phyloP scores from a whole-genome alignment of 176 grass and related monocot species.

The Saccharum officinarum region DNA sequence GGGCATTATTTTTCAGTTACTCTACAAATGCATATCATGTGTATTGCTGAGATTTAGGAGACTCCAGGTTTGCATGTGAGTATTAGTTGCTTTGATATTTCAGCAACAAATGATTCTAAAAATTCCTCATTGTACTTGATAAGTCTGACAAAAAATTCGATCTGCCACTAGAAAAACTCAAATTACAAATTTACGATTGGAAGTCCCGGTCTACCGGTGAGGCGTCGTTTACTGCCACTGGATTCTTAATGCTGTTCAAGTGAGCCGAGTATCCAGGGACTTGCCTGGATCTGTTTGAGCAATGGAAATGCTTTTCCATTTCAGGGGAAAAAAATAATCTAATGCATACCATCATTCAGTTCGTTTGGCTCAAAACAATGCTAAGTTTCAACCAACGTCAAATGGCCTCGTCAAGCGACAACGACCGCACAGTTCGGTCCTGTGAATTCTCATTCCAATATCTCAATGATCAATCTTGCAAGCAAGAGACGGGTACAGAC shows the following conservation, averaged over 20 bases:
- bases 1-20: background rate
- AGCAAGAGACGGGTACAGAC: background rate
- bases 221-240: too few relatives aligned
- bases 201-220: too few relatives aligned
- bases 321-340: background rate
- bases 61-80: background rate
- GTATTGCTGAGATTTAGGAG: background rate
- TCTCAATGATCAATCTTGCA: background rate
- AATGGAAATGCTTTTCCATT: background rate
- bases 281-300: too few relatives aligned
- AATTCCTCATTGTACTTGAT: background rate
- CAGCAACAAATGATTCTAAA: background rate
- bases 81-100: background rate
- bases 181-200: background rate
- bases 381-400: background rate
- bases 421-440: background rate
- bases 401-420: background rate
- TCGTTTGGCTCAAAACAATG: background rate
- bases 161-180: background rate
- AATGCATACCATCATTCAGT: background rate
- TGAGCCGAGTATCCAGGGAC: too few relatives aligned
- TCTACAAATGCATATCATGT: background rate
- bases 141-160: background rate
- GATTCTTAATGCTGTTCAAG: too few relatives aligned
- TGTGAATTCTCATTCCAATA: background rate